Evolutionary conservation across 305 asterid species (phyloP).

Genomic region (Plantago lanceolata): DNA sequence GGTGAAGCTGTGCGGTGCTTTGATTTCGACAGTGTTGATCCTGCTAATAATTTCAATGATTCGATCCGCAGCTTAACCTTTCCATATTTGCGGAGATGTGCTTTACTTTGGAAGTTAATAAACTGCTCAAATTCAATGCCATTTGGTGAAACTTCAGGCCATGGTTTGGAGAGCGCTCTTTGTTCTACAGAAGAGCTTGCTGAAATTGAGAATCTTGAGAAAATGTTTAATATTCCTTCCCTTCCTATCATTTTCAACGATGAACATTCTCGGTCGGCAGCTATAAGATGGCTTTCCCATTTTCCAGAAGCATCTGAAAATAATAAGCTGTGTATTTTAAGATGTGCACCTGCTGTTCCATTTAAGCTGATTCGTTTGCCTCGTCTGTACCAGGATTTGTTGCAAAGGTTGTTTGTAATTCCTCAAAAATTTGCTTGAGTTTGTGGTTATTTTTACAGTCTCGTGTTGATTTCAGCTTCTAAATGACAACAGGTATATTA

Average conservation of each 20-base stretch:
- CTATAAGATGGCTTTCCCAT: constrained; percentile 59
- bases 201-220: constrained; percentile 66
- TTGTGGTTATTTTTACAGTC: constrained; percentile 11
- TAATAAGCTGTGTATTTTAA: constrained; percentile 37
- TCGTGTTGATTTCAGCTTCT: constrained; percentile 22
- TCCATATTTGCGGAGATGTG: constrained; percentile 88
- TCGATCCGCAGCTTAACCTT: constrained; percentile 67
- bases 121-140: constrained; percentile 52
- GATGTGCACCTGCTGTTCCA: constrained; percentile 74
- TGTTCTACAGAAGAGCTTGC: constrained; percentile 43
- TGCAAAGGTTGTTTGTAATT: constrained; percentile 65
- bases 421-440: background rate
- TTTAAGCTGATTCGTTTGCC: constrained; percentile 80
- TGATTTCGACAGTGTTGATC: constrained; percentile 42
- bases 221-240: constrained; percentile 68
- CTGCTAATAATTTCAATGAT: constrained; percentile 47
- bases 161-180: constrained; percentile 34
- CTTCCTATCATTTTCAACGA: constrained; percentile 50
- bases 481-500: constrained; percentile 57
- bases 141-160: constrained; percentile 43
- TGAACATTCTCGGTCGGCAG: constrained; percentile 44
- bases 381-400: constrained; percentile 73
- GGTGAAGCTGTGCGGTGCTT: constrained; percentile 49
- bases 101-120: constrained; percentile 79
- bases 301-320: constrained; percentile 43